Evolutionary conservation across 345 rosid genomes (phyloP), one percentile per base, ranked within the genome.

Genomic region (Clarkia xantiana): DNA sequence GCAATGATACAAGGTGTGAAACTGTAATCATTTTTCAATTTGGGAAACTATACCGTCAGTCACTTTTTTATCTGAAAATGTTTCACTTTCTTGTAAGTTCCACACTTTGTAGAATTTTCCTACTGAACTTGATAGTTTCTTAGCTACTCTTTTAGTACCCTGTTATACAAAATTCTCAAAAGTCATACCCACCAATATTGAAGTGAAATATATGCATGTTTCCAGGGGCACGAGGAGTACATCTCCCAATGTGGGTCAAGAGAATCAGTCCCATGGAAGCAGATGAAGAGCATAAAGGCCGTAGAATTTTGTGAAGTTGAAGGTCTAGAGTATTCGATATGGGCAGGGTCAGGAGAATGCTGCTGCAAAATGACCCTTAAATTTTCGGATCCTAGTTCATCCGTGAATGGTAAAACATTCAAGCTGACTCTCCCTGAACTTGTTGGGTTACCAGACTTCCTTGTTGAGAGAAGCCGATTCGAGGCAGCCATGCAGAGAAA

Each of bases 211-310:
- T 29, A 29, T 29, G 36, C 36, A 14, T 47, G 14, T 62, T 49
- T 70, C 59, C 86, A 93, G 99, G 99, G 99, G 50, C 95, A 93
- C 67, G 75, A 87, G 60, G 96, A 87, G 60, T 93, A 80, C 66
- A 56, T 80, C 18, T 62, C 46, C n/a, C 48, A 54, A 51, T 70
- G 66, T 56, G 40, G 60, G 60, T 51, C 61, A 52, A 80, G 57
- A 57, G 99, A 84, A 62, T 57, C 59, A 36, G 88, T 75, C 20
- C 99, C 96, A 57, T 87, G 95, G 96, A 63, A 57, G 53, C 60
- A 70, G 42, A 17, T 76, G 3, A 78, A 76, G 63, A 66, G 51
- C 53, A 57, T 93, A 55, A 77, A 76, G 60, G 80, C 95, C 16
- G 94, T 82, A 48, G 99, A 93, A 67, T 80, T 75, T 62, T 87